A percentile compares a stretch with the other conserved stretches of the same genome.
Conservation (phyloP, 2,329 filamentous ascomycete species). For the Alternaria incomplexa region DNA sequence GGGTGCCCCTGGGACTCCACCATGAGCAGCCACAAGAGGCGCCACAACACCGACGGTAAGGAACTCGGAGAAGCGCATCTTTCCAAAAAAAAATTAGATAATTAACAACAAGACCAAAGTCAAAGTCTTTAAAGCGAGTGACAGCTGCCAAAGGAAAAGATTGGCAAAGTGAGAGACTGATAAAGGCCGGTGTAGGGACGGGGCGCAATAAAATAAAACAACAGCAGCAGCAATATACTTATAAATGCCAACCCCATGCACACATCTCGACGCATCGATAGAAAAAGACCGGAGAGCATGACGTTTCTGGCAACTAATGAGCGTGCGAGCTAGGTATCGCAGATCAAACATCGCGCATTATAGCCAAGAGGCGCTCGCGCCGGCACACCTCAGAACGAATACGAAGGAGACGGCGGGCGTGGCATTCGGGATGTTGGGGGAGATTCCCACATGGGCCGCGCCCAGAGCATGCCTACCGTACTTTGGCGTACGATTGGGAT, state of each 20-base stretch:
- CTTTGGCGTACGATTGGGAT: not conserved
- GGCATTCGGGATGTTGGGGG: not conserved
- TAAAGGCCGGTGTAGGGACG: not conserved
- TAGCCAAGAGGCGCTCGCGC: slow-evolving; percentile 2
- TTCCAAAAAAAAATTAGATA: not conserved
- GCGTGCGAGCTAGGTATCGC: slow-evolving; percentile 6
- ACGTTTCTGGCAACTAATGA: slow-evolving; percentile 12
- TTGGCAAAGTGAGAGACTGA: slow-evolving; percentile 7
- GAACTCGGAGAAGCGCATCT: slow-evolving; percentile 42
- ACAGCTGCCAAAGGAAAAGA: slow-evolving; percentile 1
- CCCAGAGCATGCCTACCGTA: not conserved
- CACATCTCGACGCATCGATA: not conserved
- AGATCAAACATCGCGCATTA: not conserved
- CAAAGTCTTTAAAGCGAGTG: not conserved
- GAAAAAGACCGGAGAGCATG: slow-evolving; percentile 4
- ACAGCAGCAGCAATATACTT: slow-evolving; percentile 1
- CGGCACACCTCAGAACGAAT: slow-evolving; percentile 3
- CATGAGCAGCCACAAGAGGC: slow-evolving; percentile 44
- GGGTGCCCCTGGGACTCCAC: slow-evolving; percentile 35
- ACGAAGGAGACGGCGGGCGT: slow-evolving; percentile 1
- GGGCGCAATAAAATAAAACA: not conserved
- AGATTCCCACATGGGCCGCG: not conserved
- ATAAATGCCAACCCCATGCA: not conserved
- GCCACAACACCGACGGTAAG: slow-evolving; percentile 35
- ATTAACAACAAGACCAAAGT: not conserved